Percentiles rank a stretch among this genome's conserved stretches.
Conservation (phyloP, 2,329 filamentous ascomycete genomes). For the Alternaria longipes region DNA sequence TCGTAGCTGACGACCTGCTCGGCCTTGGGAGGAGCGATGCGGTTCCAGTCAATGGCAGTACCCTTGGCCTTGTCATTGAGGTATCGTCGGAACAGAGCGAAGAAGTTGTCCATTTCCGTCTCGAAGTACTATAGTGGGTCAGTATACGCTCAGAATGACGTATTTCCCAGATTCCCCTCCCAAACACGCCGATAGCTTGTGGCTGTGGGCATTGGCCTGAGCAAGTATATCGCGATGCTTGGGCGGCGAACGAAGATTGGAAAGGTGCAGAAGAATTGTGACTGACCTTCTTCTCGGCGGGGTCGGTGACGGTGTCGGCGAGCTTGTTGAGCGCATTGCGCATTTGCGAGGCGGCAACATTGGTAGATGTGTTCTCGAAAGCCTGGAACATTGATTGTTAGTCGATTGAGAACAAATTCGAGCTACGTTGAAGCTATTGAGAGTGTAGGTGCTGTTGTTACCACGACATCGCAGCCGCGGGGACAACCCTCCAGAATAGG, state of each 20-base stretch:
- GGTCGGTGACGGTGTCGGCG: constrained; percentile 86
- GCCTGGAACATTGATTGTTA: constrained; percentile 67
- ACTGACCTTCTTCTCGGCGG: constrained; percentile 77
- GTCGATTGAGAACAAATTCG: constrained; percentile 1
- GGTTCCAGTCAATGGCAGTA: constrained; percentile 94
- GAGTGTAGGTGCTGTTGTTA: background rate
- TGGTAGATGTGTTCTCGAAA: constrained; percentile 99
- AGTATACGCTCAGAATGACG: constrained; percentile 26
- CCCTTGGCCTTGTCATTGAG: constrained; percentile 99
- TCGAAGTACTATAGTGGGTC: constrained; percentile 77
- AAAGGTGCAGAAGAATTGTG: constrained; percentile 3
- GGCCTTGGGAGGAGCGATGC: constrained; percentile 91
- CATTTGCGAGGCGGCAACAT: constrained; percentile 98
- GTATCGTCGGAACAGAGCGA: constrained; percentile 96
- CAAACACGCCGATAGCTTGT: constrained; percentile 9
- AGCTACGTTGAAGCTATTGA: background rate
- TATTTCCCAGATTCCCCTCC: constrained; percentile 10
- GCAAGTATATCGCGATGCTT: constrained; percentile 4
- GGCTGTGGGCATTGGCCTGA: constrained; percentile 2
- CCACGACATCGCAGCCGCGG: background rate
- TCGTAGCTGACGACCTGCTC: constrained; percentile 96
- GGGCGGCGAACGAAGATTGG: background rate
- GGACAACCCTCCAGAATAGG: background rate
- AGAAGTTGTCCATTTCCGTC: constrained; percentile 99
- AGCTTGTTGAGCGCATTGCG: constrained; percentile 95